These are phyloP conservation scores for Teratosphaeria zuluensis DNA, from an alignment of 2,329 filamentous ascomycete genomes.

Conservation along the genomic window DNA sequence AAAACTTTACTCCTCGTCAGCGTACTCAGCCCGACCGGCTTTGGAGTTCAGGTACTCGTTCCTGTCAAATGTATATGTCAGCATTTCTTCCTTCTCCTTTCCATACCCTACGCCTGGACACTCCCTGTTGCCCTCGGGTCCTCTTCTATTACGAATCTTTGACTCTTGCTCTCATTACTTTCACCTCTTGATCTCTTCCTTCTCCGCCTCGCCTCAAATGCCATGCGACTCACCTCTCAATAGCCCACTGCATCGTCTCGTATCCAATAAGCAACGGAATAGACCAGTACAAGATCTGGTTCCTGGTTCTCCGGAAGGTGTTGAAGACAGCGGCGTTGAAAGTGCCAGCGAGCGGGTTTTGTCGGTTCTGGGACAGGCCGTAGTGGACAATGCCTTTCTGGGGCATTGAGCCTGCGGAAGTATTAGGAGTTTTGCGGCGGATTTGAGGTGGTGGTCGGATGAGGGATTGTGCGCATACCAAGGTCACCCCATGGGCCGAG, in stretches of 20 bases:
- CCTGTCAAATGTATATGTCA: slow-evolving; percentile 34
- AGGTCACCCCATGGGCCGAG: slow-evolving; percentile 42
- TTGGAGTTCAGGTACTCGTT: slow-evolving; percentile 78
- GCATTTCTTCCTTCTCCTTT: not conserved
- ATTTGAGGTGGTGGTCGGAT: not conserved
- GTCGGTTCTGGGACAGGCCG: slow-evolving; percentile 74
- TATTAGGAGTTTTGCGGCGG: not conserved
- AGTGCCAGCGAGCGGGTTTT: slow-evolving; percentile 73
- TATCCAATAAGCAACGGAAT: slow-evolving; percentile 73
- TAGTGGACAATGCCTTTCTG: slow-evolving; percentile 60
- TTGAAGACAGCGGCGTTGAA: slow-evolving; percentile 86
- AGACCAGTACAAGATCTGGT: slow-evolving; percentile 81
- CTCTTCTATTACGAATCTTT: not conserved
- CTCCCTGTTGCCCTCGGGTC: not conserved
- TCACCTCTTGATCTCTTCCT: not conserved
- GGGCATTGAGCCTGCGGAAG: slow-evolving; percentile 33
- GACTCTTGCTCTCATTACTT: not conserved
- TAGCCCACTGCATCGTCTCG: slow-evolving; percentile 80
- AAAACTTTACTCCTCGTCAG: slow-evolving; percentile 30
- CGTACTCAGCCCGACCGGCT: slow-evolving; percentile 51
- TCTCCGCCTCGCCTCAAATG: not conserved
- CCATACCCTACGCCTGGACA: not conserved
- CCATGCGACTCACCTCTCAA: slow-evolving; percentile 61
- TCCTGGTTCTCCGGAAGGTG: slow-evolving; percentile 74
- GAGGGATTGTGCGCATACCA: not conserved